Base-by-base conservation (phyloP, 345 rosid species). In the Lepidium africanum region DNA sequence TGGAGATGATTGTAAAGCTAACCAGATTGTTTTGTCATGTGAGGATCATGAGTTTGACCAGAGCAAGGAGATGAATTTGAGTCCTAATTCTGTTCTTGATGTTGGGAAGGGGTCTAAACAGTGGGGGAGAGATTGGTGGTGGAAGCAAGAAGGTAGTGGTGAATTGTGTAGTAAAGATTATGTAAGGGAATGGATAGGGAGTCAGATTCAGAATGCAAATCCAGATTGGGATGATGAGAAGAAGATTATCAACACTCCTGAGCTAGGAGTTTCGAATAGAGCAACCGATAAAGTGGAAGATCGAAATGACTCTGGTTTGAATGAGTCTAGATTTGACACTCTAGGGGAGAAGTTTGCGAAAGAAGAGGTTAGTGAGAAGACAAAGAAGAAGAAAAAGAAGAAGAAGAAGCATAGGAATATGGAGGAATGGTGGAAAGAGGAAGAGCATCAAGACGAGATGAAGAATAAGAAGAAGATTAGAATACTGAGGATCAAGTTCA, bases 41-140 rank as follows among this genome's bases (percentile, higher is more conserved):
- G 77, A 73, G 27, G 78, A 74, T 43, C 80, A 73, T 56, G 77
- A 76, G 53, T 83, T 82, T 72, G 86, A 81, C 67, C 81, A 82
- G 59, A 67, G 81, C 10, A 87, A 89, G 76, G 90, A 87, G 69
- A 77, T 89, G 82, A 83, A 69, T 49, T 73, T 76, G 69, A 78
- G 71, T 43, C 69, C 81, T 21, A 79, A 74, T 16, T 67, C 67
- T 54, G 81, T 63, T 77, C 79, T 60, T 61, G 85, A 83, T 70
- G 73, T 83, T 35, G 79, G 80, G 12, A 63, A 72, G 0, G 76
- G 79, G 14, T 56, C 79, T 0, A 88, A 88, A 51, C 96, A 91
- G 63, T 91, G 99, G 99, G 96, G 99, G 4, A 89, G 91, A 71
- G 99, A 94, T 72, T 94, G 99, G 99, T 94, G 99, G 99, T 91